A percentile compares a stretch with the other conserved stretches of the same genome.
These are phyloP conservation scores for Clarireedia sp. DNA, from an alignment of 2,329 filamentous ascomycete species.

Conservation along the genomic window DNA sequence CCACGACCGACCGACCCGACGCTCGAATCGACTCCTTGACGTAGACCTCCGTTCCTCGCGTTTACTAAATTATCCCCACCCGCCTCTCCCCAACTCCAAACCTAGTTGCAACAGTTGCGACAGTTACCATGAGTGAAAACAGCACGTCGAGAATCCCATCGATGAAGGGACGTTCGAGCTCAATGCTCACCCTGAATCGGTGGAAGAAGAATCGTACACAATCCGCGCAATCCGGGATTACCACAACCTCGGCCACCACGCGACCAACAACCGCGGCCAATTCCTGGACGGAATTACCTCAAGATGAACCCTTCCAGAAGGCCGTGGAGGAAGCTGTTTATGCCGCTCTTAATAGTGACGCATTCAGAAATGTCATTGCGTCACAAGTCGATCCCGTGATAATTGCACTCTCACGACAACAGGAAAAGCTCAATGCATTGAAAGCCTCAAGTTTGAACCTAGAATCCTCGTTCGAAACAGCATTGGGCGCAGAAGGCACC, in stretches of 20 bases:
- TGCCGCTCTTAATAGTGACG: slow-evolving; percentile 17
- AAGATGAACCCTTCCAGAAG: slow-evolving; percentile 13
- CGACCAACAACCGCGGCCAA: slow-evolving; percentile 13
- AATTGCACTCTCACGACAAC: slow-evolving; percentile 13
- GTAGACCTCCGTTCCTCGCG: background rate
- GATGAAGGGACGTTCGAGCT: background rate
- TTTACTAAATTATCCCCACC: background rate
- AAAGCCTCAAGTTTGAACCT: slow-evolving; percentile 19
- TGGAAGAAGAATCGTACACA: slow-evolving; percentile 19
- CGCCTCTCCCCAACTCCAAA: background rate
- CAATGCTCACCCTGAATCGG: slow-evolving; percentile 9
- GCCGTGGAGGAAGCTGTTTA: slow-evolving; percentile 18
- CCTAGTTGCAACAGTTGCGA: no score
- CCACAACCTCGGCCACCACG: slow-evolving; percentile 5
- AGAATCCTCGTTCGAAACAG: slow-evolving; percentile 15
- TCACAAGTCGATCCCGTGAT: slow-evolving; percentile 17
- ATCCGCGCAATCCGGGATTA: slow-evolving; percentile 10
- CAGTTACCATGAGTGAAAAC: no score
- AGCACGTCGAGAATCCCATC: background rate
- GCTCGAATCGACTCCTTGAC: background rate
- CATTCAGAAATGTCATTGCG: slow-evolving; percentile 18
- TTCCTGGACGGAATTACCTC: slow-evolving; percentile 9
- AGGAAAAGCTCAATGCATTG: slow-evolving; percentile 20
- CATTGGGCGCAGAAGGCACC: slow-evolving; percentile 11
- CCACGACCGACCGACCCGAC: background rate